phyloP scores from a whole-genome alignment of 768 basidiomycete genomes.

The Favolaschia claudopus region DNA sequence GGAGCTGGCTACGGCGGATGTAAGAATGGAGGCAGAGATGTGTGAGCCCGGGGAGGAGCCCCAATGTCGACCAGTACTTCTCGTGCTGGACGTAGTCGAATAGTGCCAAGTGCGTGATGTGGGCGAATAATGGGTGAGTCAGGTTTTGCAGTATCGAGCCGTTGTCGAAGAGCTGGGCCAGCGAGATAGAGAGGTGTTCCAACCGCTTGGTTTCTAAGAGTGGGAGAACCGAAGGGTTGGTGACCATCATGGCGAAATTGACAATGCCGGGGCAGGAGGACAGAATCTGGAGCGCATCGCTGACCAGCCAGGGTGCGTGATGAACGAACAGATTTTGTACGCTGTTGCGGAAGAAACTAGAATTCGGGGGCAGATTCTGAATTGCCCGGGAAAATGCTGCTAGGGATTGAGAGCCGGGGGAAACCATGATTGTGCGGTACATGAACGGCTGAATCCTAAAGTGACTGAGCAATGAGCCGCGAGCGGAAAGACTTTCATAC shows the following conservation, averaged over 20 bases:
- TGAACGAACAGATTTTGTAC: conserved; percentile 10
- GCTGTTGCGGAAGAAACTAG: conserved; percentile 4
- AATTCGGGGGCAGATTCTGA: background rate
- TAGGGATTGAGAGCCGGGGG: background rate
- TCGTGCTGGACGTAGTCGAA: conserved; percentile 14
- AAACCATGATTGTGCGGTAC: background rate
- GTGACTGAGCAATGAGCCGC: background rate
- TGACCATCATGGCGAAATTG: conserved; percentile 7
- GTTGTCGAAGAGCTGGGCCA: conserved; percentile 11
- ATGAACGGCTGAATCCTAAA: conserved; percentile 11
- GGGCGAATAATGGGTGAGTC: conserved; percentile 6
- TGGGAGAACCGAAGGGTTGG: conserved; percentile 4
- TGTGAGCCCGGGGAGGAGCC: conserved; percentile 12
- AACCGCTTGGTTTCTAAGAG: conserved; percentile 4
- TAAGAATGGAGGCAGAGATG: conserved; percentile 19
- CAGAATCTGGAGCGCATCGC: background rate
- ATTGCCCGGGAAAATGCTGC: background rate
- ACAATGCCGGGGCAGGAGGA: background rate
- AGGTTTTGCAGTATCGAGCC: background rate
- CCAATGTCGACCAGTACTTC: background rate
- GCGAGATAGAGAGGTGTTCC: background rate
- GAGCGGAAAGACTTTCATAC: background rate
- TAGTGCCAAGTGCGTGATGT: conserved; percentile 17
- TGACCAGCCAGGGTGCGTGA: background rate
- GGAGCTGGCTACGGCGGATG: conserved; percentile 7